Conservation (phyloP, 2,329 filamentous ascomycete genomes). For the Pseudodiploospora longispora region DNA sequence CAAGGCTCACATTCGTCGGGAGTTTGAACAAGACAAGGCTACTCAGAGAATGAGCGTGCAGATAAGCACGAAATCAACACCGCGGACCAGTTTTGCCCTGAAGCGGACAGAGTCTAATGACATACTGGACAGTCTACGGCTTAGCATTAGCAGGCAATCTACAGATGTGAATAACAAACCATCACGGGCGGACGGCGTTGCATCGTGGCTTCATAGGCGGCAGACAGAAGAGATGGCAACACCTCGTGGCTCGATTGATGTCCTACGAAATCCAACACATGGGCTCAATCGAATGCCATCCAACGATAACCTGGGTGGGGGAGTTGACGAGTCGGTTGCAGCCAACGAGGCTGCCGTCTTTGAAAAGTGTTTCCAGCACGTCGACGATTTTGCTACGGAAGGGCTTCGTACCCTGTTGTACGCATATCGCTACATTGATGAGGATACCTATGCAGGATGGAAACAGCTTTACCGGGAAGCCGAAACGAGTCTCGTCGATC, state of each 20-base stretch:
- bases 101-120: conserved; percentile 20
- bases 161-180: conserved; percentile 19
- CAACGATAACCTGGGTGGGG: conserved; percentile 35
- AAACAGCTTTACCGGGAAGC: conserved; percentile 71
- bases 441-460: conserved; percentile 69
- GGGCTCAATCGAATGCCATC: conserved; percentile 17
- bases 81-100: conserved; percentile 32
- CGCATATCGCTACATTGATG: conserved; percentile 68
- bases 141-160: conserved; percentile 22
- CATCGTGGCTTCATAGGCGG: conserved; percentile 15
- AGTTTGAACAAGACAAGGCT: conserved; percentile 34
- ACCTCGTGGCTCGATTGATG: conserved; percentile 19
- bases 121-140: conserved; percentile 18
- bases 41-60: conserved; percentile 27
- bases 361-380: conserved; percentile 79
- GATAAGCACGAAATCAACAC: conserved; percentile 23
- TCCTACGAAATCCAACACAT: conserved; percentile 14
- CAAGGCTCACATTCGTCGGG: conserved; percentile 54
- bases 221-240: conserved; percentile 13
- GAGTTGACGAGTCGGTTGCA: conserved; percentile 53
- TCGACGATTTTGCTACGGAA: conserved; percentile 82
- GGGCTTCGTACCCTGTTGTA: conserved; percentile 81
- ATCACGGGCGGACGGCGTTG: conserved; percentile 20
- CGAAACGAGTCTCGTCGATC: conserved; percentile 72
- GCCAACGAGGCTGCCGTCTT: conserved; percentile 60